Evolutionary conservation across 805 yeast species (phyloP), one percentile per base, ranked within the genome.

Genomic region (Spathaspora gorwiae): DNA sequence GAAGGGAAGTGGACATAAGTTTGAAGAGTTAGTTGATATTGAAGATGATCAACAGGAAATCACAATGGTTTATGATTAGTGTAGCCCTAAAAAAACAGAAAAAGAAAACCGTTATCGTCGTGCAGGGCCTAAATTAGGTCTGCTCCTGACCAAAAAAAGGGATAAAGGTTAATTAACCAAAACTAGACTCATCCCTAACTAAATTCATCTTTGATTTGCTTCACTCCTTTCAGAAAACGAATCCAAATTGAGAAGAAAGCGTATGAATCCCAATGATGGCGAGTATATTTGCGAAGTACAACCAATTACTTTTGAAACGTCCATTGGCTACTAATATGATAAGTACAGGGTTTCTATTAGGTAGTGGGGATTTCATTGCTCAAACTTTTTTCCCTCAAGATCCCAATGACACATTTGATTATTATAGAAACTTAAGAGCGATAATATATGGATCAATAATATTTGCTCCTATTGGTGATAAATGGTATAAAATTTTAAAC

Each of bases 331-430:
- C 80, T 42, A 79, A 79, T 50, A 62, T 72, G 46, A 30, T 73
- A 12, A 66, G 78, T 36, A 76, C 81, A 1, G 81, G 76, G n/a
- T 47, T 72, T 11, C 61, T 81, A 33, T 87, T 88, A 59, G 94
- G 89, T 0, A 47, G 81, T 1, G 96, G 96, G 2, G 96, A 89
- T 60, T 65, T 64, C 1, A 53, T 85, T 26, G 96, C 96, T 0
- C 96, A 89, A 59, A 37, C 64, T 0, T 54, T 78, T 6, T 76
- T 78, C 57, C 69, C 76, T 7, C 60, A 59, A 29, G 50, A 8
- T 24, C 44, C 41, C 14, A 26, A 37, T 34, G 38, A 46, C 26
- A 40, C 48, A 10, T 83, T 69, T 57, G 89, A 87, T 53, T 65
- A 53, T 38, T 48, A 52, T 2, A 65, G 95, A 47, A 83, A 90